Evolutionary conservation across 352 stramenopile genomes (phyloP), one percentile per base, ranked within the genome.

Genomic region (Globisporangium parvum): DNA sequence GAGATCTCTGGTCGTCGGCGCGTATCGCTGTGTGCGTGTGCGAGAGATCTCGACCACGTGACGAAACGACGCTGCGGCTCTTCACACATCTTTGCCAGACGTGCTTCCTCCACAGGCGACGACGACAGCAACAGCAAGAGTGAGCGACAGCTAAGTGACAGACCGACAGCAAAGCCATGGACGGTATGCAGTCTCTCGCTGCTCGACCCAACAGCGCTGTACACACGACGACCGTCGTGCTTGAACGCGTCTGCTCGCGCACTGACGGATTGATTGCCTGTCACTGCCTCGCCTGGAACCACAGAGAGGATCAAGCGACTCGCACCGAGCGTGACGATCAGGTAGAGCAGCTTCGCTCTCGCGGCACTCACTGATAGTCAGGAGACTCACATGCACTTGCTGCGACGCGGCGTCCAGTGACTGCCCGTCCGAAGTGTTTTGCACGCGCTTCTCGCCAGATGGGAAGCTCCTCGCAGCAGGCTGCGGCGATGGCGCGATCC

Each of bases 341-440:
- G 55, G 65, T 61, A 35, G 31, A 35, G 31, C 31, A 12, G 31
- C 31, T 6, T 35, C 6, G 31, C 31, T 35, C 3, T 35, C 31
- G 10, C 10, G 31, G 6, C 31, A 11, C 9, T 35, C 31, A 6
- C 6, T 35, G 6, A 35, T 35, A 12, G 31, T 6, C 5, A 35
- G 31, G 31, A 35, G 31, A 35, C 31, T 35, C 31, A 35, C 31
- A 6, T 1, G 31, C 6, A 6, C 31, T 35, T 35, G 31, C 10
- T 10, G 59, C 26, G 55, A 21, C n/a, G 45, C 10, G 3, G 26
- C 2, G 10, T 73, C 24, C 11, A 60, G 82, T 54, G 87, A 95
- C 59, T 93, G 85, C 57, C 69, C 86, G 3, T 90, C 82, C 12
- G 85, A 96, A 59, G 87, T 96, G 40, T 96, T 96, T 63, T 92